These are phyloP conservation scores for Yamadazyma takamatsuzukensis DNA, from an alignment of 805 yeast species.

Conservation along the genomic window DNA sequence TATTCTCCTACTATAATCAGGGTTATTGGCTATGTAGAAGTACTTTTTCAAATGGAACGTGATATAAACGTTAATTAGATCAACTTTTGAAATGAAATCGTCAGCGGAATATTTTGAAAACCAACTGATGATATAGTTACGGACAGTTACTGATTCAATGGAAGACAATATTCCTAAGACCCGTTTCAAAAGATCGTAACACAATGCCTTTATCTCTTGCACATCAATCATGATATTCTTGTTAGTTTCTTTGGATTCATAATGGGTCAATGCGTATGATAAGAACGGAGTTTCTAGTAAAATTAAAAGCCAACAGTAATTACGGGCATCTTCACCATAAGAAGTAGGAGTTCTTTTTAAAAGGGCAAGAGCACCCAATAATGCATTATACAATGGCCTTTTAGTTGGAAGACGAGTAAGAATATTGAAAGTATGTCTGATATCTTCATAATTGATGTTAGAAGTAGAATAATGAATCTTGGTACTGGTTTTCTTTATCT, in stretches of 20 bases:
- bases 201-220: conserved; percentile 50
- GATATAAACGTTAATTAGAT: conserved; percentile 69
- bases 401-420: conserved; percentile 54
- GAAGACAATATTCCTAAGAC: conserved; percentile 65
- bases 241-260: conserved; percentile 9
- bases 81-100: conserved; percentile 53
- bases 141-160: conserved; percentile 32
- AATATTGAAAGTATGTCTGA: conserved; percentile 44
- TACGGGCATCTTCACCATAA: conserved; percentile 35
- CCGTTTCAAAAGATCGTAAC: conserved; percentile 70
- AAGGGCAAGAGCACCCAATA: conserved; percentile 49
- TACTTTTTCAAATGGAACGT: conserved; percentile 69
- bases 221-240: conserved; percentile 32
- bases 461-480: conserved; percentile 41
- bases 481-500: conserved; percentile 19
- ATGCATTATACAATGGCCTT: conserved; percentile 54
- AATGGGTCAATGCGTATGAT: conserved; percentile 41
- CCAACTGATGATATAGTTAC: conserved; percentile 52
- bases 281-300: conserved; percentile 68
- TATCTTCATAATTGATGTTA: conserved; percentile 47
- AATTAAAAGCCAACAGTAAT: conserved; percentile 58
- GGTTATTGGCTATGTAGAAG: conserved; percentile 36
- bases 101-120: conserved; percentile 42
- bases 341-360: conserved; percentile 46
- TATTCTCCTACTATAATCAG: conserved; percentile 13